A percentile compares a stretch with the other conserved stretches of the same genome.
These are phyloP conservation scores for Microbotryum saponariae DNA, from an alignment of 1,284 basidiomycete species.

Conservation along the genomic window DNA sequence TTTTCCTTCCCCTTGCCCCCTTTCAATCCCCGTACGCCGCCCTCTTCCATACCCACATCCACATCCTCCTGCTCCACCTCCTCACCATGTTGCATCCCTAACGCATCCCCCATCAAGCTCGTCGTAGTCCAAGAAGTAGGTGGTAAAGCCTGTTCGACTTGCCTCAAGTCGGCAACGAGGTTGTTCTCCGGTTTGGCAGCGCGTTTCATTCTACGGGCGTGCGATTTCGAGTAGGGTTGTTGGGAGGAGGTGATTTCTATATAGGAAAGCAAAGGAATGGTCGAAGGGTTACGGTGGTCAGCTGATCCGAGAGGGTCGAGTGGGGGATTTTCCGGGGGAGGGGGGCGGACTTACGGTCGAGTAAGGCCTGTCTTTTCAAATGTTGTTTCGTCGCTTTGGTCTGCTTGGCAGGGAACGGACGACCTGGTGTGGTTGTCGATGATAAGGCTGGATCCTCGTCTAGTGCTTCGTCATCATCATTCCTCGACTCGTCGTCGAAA, in stretches of 20 bases:
- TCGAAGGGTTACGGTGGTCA: not conserved
- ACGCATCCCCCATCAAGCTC: conserved; percentile 43
- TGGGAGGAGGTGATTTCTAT: conserved; percentile 53
- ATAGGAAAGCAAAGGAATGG: too few relatives aligned
- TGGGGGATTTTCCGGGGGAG: too few relatives aligned
- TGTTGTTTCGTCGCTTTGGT: conserved; percentile 1
- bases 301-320: not conserved
- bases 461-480: not conserved
- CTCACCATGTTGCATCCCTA: conserved; percentile 40
- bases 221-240: conserved; percentile 65
- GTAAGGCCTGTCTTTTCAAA: conserved; percentile 13
- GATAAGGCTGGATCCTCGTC: not conserved
- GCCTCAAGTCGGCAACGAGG: conserved; percentile 53
- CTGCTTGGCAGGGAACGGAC: too few relatives aligned
- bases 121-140: not conserved
- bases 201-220: conserved; percentile 60
- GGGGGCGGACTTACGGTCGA: conserved; percentile 9
- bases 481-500: not conserved
- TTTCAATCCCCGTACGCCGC: conserved; percentile 32
- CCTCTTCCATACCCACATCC: conserved; percentile 10
- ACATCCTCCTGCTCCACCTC: conserved; percentile 39
- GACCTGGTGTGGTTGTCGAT: not conserved
- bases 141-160: conserved; percentile 54
- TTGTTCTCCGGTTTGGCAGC: conserved; percentile 55
- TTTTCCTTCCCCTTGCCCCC: conserved; percentile 49